Evolutionary conservation across 371 early-diverging fungal species (phyloP), one percentile per base, ranked within the genome.

Genomic region (Mucor plumbeus): DNA sequence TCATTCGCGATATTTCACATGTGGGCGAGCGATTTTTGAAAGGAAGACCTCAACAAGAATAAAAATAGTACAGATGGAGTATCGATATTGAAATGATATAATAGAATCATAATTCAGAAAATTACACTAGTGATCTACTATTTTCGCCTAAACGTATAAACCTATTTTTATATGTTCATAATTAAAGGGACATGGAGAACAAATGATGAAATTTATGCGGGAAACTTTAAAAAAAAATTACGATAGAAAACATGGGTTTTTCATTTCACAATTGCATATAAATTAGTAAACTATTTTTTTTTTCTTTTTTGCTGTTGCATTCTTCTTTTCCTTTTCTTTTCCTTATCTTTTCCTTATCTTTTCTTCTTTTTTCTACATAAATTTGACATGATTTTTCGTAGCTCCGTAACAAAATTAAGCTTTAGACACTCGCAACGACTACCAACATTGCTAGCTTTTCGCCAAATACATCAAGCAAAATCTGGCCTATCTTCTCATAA

Each of bases 131-230:
- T 44, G 17, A 15, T 14, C 1, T 17, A 47, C 47, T 47, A 47
- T n/a, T 47, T 47, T 19, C 47, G 47, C 47, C 47, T 47, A 47
- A 47, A 47, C 47, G 47, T 47, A 47, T 47, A 47, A 19, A 47
- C 47, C 10, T 19, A 19, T 47, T 47, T 47, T 47, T 10, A 44
- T 44, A 9, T 17, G 47, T 19, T 19, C n/a, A 19, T 19, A 47
- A 47, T 19, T 19, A 17, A n/a, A n/a, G n/a, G n/a, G n/a, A n/a
- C n/a, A n/a, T n/a, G n/a, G n/a, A n/a, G n/a, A n/a, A n/a, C n/a
- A n/a, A n/a, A n/a, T n/a, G n/a, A n/a, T 47, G 47, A 19, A 47
- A 47, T 47, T 47, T 9, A 47, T 47, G 47, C 47, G 47, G 47
- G 47, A 47, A 47, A 17, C 17, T 19, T 19, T 19, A 47, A 47